Percentiles rank a stretch among this genome's conserved stretches.
Evolutionary conservation across 768 basidiomycete genomes (phyloP).

Genomic region (Auricularia sp.): DNA sequence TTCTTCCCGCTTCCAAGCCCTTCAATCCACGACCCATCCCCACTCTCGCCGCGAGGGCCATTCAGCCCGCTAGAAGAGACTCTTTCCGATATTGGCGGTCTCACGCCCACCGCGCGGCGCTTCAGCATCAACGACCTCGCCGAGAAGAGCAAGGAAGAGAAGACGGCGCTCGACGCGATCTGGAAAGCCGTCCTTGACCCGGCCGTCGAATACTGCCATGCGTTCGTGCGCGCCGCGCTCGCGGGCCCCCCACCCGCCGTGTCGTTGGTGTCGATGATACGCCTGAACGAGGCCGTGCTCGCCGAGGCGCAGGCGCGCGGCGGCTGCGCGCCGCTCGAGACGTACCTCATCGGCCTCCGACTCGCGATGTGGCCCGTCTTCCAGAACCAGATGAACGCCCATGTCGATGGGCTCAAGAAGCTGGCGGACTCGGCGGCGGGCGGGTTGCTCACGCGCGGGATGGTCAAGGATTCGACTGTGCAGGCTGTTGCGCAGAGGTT

Average conservation of each 20-base stretch:
- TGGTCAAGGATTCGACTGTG: conserved; percentile 61
- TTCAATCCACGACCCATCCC: neutral
- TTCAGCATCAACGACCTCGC: neutral
- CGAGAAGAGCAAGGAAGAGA: conserved; percentile 41
- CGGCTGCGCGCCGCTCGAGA: conserved; percentile 63
- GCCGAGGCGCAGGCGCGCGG: conserved; percentile 64
- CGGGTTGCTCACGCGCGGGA: conserved; percentile 50
- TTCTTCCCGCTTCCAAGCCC: conserved; percentile 15
- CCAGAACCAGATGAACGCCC: conserved; percentile 77
- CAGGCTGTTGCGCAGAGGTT: conserved; percentile 68
- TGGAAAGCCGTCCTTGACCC: conserved; percentile 96
- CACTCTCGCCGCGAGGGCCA: neutral
- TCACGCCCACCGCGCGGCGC: conserved; percentile 6
- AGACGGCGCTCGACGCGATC: conserved; percentile 45
- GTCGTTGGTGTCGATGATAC: conserved; percentile 82
- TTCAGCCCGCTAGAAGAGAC: neutral
- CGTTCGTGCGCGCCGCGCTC: conserved; percentile 57
- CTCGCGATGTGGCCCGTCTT: conserved; percentile 91
- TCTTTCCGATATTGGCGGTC: conserved; percentile 40
- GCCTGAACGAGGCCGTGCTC: conserved; percentile 74
- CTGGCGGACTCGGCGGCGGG: conserved; percentile 63
- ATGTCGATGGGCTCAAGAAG: conserved; percentile 73
- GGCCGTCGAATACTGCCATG: conserved; percentile 76
- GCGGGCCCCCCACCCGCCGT: conserved; percentile 66
- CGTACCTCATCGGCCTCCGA: conserved; percentile 69